Conservation (phyloP, 2,329 filamentous ascomycete genomes). For the Zasmidium citrigriseum region DNA sequence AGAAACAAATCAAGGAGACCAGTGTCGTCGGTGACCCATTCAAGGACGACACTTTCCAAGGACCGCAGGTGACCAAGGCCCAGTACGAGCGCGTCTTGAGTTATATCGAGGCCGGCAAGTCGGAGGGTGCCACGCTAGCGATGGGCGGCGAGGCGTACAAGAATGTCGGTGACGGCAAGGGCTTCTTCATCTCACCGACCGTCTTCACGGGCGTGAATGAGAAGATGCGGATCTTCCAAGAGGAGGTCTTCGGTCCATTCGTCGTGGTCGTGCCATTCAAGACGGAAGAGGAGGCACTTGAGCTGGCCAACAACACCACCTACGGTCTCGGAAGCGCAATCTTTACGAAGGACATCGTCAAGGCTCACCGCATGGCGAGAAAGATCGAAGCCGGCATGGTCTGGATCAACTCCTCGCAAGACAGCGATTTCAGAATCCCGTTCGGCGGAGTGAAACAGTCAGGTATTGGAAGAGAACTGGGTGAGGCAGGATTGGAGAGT, state of each 20-base stretch:
- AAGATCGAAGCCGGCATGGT: constrained; percentile 68
- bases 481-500: constrained; percentile 59
- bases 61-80: constrained; percentile 70
- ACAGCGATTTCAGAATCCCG: constrained; percentile 52
- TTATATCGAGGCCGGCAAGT: constrained; percentile 18
- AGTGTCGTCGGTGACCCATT: constrained; percentile 70
- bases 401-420: constrained; percentile 65
- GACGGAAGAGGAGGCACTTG: constrained; percentile 57
- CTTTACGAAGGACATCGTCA: constrained; percentile 63
- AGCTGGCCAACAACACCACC: constrained; percentile 58
- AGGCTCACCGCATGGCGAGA: constrained; percentile 55
- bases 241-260: constrained; percentile 66
- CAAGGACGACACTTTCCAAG: constrained; percentile 68
- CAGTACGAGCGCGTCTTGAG: constrained; percentile 55
- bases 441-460: constrained; percentile 65
- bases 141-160: constrained; percentile 15
- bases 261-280: constrained; percentile 60
- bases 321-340: constrained; percentile 64
- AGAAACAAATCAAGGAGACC: constrained; percentile 57
- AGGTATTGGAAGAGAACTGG: constrained; percentile 62
- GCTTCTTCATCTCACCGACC: constrained; percentile 64
- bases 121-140: constrained; percentile 17
- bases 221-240: constrained; percentile 26
- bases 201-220: constrained; percentile 53
- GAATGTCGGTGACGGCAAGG: constrained; percentile 35